A percentile compares a stretch with the other conserved stretches of the same genome.
Conservation (phyloP, 73 alveolate genomes). For the Tetrahymena thermophila region DNA sequence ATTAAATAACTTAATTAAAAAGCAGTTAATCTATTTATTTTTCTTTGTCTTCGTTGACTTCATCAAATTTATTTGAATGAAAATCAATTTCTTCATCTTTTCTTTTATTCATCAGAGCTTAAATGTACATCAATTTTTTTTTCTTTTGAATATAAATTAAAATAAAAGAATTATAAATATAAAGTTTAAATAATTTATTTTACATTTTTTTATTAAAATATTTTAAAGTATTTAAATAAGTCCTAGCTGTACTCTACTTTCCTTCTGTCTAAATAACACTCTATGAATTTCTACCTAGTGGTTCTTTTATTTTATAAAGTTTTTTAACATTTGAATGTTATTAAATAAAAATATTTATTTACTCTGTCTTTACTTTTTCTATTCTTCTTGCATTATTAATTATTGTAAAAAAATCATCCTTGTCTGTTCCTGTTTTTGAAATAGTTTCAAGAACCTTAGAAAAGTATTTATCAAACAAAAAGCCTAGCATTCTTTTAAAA, state of each 20-base stretch:
- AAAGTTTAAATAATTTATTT: neutral
- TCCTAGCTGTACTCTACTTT: neutral
- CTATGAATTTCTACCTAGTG: neutral
- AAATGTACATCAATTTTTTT: neutral
- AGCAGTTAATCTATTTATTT: neutral
- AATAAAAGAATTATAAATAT: neutral
- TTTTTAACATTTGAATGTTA: neutral
- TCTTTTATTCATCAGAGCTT: neutral
- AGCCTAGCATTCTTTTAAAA: neutral
- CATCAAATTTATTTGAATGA: neutral
- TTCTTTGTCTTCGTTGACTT: neutral
- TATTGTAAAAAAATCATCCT: neutral
- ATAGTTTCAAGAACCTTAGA: neutral
- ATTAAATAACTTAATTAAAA: neutral
- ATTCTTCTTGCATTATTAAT: neutral
- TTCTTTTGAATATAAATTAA: neutral
- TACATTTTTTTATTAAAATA: neutral
- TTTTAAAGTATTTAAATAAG: neutral
- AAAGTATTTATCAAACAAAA: neutral
- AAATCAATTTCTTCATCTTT: neutral
- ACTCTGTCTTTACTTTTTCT: neutral
- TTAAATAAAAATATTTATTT: neutral
- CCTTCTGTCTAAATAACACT: neutral
- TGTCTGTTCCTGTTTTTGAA: neutral
- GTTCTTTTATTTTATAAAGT: neutral